Conservation (phyloP, 345 rosid species). For the Theobroma cacao region DNA sequence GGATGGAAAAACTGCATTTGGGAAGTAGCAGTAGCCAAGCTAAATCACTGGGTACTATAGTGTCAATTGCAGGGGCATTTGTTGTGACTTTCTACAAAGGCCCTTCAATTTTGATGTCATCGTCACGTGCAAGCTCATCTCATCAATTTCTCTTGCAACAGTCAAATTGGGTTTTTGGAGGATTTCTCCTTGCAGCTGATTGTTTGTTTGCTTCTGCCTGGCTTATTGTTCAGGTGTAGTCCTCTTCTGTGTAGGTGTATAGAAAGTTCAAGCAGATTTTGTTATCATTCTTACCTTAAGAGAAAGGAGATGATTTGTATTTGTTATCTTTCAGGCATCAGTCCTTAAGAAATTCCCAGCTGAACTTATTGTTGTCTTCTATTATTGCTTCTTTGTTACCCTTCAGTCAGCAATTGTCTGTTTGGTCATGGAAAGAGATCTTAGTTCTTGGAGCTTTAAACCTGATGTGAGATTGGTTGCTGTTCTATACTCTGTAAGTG, state of each 20-base stretch:
- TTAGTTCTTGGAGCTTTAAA: constrained; percentile 43
- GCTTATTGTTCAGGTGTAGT: constrained; percentile 40
- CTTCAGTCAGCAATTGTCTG: constrained; percentile 45
- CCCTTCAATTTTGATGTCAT: constrained; percentile 27
- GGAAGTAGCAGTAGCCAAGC: constrained; percentile 35
- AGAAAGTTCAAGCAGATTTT: background rate
- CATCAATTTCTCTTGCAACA: constrained; percentile 17
- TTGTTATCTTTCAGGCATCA: constrained; percentile 21
- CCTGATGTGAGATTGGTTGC: constrained; percentile 29
- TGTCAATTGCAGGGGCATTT: constrained; percentile 46
- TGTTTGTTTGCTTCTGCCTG: constrained; percentile 35
- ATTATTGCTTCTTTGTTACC: constrained; percentile 45
- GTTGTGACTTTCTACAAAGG: constrained; percentile 44
- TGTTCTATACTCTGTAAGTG: constrained; percentile 43
- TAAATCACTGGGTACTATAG: constrained; percentile 37
- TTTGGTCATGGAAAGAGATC: constrained; percentile 32
- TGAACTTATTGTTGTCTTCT: constrained; percentile 40
- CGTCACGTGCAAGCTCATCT: constrained; percentile 10
- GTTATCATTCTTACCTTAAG: background rate
- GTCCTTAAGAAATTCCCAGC: constrained; percentile 41
- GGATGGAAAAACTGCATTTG: constrained; percentile 44
- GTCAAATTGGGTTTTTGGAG: constrained; percentile 44
- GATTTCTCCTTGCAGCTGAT: constrained; percentile 37
- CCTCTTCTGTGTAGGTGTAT: background rate
- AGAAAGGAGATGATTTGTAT: background rate